These are phyloP conservation scores for Colletotrichum cuscutae DNA, from an alignment of 2,329 filamentous ascomycete genomes.

Conservation along the genomic window DNA sequence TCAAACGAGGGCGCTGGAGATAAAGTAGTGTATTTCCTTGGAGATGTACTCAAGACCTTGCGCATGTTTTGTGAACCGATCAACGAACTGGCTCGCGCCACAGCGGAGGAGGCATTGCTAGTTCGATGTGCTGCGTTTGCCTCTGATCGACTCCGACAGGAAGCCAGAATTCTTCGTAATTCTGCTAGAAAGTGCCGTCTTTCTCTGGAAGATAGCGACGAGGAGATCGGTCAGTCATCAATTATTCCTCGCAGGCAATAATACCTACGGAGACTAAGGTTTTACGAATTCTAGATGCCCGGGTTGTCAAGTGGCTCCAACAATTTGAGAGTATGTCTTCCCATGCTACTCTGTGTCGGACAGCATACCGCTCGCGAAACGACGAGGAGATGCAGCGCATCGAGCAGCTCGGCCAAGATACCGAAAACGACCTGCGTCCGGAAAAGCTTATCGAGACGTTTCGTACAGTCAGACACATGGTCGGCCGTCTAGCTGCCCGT, in stretches of 20 bases:
- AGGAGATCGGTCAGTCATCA: neutral
- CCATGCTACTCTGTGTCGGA: neutral
- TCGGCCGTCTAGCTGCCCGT: constrained; percentile 58
- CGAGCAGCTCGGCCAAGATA: neutral
- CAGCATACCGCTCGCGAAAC: constrained; percentile 3
- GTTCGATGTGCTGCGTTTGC: constrained; percentile 35
- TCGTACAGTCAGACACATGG: constrained; percentile 47
- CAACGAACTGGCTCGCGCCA: neutral
- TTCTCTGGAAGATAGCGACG: neutral
- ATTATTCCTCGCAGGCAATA: neutral
- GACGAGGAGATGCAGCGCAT: constrained; percentile 24
- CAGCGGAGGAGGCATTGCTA: neutral
- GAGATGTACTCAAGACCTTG: constrained; percentile 37
- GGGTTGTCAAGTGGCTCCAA: neutral
- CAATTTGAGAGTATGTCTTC: neutral
- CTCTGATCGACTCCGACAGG: constrained; percentile 37
- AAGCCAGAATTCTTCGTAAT: constrained; percentile 35
- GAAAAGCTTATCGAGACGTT: constrained; percentile 37
- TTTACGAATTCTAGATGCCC: neutral
- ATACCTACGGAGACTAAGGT: neutral
- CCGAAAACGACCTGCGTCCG: neutral
- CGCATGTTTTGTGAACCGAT: neutral
- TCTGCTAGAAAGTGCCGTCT: constrained; percentile 29
- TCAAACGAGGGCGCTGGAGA: constrained; percentile 46
- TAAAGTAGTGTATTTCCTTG: constrained; percentile 45